A percentile compares a stretch with the other conserved stretches of the same genome.
Evolutionary conservation across 805 yeast species (phyloP).

Genomic region (Saturnispora bothae): DNA sequence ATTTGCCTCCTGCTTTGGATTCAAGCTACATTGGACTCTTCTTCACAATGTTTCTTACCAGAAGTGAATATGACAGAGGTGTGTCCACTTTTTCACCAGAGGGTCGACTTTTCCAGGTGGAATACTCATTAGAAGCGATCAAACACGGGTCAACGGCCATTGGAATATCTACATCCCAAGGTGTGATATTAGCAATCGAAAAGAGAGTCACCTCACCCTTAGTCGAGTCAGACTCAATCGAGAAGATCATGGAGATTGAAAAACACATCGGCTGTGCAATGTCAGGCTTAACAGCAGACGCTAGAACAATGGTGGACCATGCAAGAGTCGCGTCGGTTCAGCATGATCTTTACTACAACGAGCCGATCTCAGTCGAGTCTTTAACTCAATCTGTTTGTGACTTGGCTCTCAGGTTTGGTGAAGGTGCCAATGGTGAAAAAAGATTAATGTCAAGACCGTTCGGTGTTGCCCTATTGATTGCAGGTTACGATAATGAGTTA

Average conservation of each 20-base stretch:
- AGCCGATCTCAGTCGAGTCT: constrained; percentile 82
- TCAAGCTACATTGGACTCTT: not conserved
- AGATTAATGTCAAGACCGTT: constrained; percentile 96
- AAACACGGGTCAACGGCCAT: constrained; percentile 97
- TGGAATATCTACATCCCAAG: constrained; percentile 91
- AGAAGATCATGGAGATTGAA: constrained; percentile 92
- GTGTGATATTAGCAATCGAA: constrained; percentile 93
- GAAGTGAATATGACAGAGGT: constrained; percentile 99
- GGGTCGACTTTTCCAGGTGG: constrained; percentile 96
- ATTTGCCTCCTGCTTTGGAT: not conserved
- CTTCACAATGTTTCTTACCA: constrained; percentile 80
- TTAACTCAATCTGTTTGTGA: constrained; percentile 96
- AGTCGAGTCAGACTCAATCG: constrained; percentile 86
- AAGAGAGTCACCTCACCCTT: constrained; percentile 90
- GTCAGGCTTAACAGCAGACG: constrained; percentile 98
- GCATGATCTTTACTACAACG: constrained; percentile 85
- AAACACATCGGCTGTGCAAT: constrained; percentile 95
- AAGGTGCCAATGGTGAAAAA: constrained; percentile 94
- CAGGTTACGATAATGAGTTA: constrained; percentile 84
- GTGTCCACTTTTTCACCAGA: constrained; percentile 98
- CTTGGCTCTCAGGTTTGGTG: constrained; percentile 92
- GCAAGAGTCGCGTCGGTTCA: constrained; percentile 86
- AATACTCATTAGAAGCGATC: constrained; percentile 94
- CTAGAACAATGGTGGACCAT: constrained; percentile 96
- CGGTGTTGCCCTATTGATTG: constrained; percentile 94